phyloP scores from a whole-genome alignment of 495 filamentous ascomycete genomes.

The Trichocladium antarcticum region DNA sequence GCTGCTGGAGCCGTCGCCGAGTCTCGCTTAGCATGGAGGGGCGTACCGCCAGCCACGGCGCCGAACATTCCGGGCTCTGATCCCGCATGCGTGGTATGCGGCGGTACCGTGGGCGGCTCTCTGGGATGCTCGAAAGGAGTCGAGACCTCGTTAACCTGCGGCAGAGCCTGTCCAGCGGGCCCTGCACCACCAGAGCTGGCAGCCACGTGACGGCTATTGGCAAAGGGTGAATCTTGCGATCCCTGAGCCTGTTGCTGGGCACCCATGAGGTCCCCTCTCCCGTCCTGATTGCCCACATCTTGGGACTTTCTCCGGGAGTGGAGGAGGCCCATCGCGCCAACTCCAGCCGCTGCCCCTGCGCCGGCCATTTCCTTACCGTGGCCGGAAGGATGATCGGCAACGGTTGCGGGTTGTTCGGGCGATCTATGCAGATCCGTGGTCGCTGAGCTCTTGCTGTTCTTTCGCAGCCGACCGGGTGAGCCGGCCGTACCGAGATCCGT shows the following conservation, averaged over 20 bases:
- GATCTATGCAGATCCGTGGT: neutral
- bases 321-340: slow-evolving; percentile 11
- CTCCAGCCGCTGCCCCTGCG: slow-evolving; percentile 20
- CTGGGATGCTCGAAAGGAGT: slow-evolving; percentile 17
- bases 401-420: too few relatives aligned
- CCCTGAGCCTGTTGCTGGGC: neutral
- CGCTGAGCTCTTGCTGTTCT: slow-evolving; percentile 2
- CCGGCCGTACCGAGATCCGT: neutral
- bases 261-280: neutral
- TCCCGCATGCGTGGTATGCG: neutral
- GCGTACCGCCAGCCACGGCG: too few relatives aligned
- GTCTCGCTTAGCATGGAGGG: neutral
- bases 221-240: neutral
- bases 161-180: neutral
- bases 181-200: neutral
- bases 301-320: slow-evolving; percentile 14
- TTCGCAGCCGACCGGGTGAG: slow-evolving; percentile 2
- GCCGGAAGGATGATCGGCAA: neutral
- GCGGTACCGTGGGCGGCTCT: slow-evolving; percentile 10
- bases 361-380: slow-evolving; percentile 21
- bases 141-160: neutral
- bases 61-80: neutral
- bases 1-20: neutral
- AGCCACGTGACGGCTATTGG: neutral
- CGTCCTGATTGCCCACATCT: slow-evolving; percentile 1